These are phyloP conservation scores for Neopestalotiopsis sp. DNA, from an alignment of 2,329 filamentous ascomycete species.

Conservation along the genomic window DNA sequence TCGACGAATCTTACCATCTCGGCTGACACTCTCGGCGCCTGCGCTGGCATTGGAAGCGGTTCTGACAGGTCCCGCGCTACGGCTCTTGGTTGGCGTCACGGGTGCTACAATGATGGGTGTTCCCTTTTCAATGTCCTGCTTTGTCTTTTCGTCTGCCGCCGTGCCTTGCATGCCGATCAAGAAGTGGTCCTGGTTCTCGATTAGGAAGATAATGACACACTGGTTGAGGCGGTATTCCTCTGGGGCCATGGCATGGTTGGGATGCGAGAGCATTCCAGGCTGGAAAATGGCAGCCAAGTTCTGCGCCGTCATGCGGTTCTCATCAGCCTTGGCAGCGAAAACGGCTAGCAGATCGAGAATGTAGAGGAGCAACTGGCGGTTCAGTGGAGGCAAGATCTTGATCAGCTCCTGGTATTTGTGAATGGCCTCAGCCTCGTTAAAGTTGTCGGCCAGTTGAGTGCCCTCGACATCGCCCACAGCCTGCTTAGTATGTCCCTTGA, in stretches of 20 bases:
- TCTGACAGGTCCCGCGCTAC: constrained; percentile 67
- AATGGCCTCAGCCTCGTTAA: constrained; percentile 79
- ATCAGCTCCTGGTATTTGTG: constrained; percentile 86
- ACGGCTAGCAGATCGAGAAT: constrained; percentile 95
- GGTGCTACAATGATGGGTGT: constrained; percentile 55
- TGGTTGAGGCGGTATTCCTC: constrained; percentile 94
- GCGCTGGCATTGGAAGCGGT: constrained; percentile 89
- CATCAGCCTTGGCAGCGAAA: constrained; percentile 94
- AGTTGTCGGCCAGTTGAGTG: constrained; percentile 73
- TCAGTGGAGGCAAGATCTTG: constrained; percentile 88
- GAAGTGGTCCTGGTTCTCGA: constrained; percentile 98
- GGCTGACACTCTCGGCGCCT: constrained; percentile 83
- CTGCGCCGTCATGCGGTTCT: constrained; percentile 95
- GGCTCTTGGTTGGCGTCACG: constrained; percentile 54
- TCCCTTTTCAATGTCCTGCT: constrained; percentile 70
- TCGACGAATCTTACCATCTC: constrained; percentile 78
- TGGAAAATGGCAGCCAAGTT: constrained; percentile 98
- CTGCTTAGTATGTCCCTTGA: constrained; percentile 74
- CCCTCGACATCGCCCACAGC: constrained; percentile 72
- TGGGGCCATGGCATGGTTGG: constrained; percentile 92
- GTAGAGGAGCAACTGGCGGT: constrained; percentile 91
- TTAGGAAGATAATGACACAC: constrained; percentile 95
- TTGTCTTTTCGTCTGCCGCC: constrained; percentile 86
- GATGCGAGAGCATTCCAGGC: constrained; percentile 93
- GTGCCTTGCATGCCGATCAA: constrained; percentile 98